Conservation (phyloP, 2,329 filamentous ascomycete species). For the Cordyceps pruinosa region DNA sequence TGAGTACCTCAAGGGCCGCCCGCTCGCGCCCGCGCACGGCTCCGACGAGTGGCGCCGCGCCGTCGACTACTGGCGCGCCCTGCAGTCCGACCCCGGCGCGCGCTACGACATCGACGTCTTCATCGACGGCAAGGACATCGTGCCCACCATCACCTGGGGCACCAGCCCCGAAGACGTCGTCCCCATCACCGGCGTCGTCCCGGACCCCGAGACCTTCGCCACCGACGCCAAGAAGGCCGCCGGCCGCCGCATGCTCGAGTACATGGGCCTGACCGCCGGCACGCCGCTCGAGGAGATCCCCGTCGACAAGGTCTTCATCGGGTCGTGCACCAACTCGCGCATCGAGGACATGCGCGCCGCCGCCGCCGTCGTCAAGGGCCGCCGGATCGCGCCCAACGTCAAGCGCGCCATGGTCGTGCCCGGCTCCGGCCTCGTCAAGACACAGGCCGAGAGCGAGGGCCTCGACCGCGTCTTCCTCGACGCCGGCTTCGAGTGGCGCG, state of each 20-base stretch:
- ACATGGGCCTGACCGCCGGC: conserved; percentile 87
- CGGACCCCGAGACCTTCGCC: conserved; percentile 79
- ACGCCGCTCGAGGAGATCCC: conserved; percentile 87
- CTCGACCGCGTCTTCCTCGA: conserved; percentile 88
- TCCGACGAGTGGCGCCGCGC: conserved; percentile 88
- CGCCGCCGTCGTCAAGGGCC: conserved; percentile 77
- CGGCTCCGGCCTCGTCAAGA: conserved; percentile 89
- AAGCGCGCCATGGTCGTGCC: conserved; percentile 95
- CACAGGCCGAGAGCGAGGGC: conserved; percentile 83
- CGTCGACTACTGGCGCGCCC: conserved; percentile 75
- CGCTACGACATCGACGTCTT: conserved; percentile 85
- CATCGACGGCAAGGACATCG: conserved; percentile 87
- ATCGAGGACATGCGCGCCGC: conserved; percentile 93
- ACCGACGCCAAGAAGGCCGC: conserved; percentile 73
- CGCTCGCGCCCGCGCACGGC: conserved; percentile 77
- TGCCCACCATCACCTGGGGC: conserved; percentile 92
- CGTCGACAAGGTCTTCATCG: conserved; percentile 96
- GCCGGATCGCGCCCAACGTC: conserved; percentile 78
- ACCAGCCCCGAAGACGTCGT: conserved; percentile 94
- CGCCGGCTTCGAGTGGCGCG: conserved; percentile 95
- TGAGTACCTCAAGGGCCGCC: conserved; percentile 87
- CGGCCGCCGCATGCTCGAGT: conserved; percentile 78
- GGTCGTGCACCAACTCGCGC: conserved; percentile 93
- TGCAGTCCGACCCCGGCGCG: conserved; percentile 80
- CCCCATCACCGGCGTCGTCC: conserved; percentile 87